Evolutionary conservation across 306 rosid genomes (phyloP).

Genomic region (Sicyos edulis): DNA sequence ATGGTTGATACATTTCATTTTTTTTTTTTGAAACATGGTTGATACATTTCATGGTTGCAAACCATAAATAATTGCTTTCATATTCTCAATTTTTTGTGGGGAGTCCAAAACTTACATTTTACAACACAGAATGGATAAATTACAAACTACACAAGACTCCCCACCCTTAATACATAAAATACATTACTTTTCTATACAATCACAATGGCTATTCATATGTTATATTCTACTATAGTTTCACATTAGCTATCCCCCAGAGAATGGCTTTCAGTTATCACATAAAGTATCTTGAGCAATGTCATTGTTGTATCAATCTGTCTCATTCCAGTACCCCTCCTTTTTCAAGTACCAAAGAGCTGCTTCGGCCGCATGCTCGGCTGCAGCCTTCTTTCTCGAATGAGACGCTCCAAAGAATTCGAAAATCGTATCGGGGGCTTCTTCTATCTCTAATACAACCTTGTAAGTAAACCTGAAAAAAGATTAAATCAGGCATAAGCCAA

Average conservation of each 20-base stretch:
- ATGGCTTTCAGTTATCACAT: background rate
- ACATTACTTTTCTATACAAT: background rate
- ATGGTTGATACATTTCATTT: background rate
- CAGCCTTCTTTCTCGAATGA: conserved; percentile 52
- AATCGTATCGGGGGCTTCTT: conserved; percentile 40
- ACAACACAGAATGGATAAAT: background rate
- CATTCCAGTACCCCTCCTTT: conserved; percentile 38
- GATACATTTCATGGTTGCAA: too few relatives aligned
- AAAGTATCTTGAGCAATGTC: background rate
- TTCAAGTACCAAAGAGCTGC: conserved; percentile 73
- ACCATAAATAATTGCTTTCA: background rate
- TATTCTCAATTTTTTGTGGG: background rate
- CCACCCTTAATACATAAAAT: background rate
- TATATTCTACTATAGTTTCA: conserved; percentile 1
- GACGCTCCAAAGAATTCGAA: conserved; percentile 57
- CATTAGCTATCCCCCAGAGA: background rate
- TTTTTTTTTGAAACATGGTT: too few relatives aligned
- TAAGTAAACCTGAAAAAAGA: conserved; percentile 49
- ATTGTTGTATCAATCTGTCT: background rate
- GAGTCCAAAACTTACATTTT: background rate
- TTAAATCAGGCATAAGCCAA: background rate
- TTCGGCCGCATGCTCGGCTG: conserved; percentile 77
- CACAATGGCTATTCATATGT: background rate
- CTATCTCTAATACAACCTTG: conserved; percentile 55
- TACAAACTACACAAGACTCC: background rate